These are phyloP conservation scores for Trichocomaceae sp. DNA, from an alignment of 2,329 filamentous ascomycete species.

Conservation along the genomic window DNA sequence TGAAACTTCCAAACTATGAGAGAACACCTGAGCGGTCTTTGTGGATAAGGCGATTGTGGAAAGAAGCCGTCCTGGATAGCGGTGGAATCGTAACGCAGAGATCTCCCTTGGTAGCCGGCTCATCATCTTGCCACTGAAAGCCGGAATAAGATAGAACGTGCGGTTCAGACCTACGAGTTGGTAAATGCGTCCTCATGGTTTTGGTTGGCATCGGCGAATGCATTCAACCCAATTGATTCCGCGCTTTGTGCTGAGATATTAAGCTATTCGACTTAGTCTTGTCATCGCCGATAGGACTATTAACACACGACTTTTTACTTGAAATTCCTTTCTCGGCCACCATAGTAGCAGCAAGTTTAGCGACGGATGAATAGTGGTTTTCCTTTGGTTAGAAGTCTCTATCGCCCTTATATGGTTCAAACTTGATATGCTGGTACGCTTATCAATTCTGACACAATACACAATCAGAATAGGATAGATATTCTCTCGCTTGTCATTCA, in stretches of 20 bases:
- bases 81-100: slow-evolving; percentile 7
- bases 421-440: no score
- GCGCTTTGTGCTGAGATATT: not conserved
- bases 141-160: slow-evolving; percentile 8
- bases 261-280: not conserved
- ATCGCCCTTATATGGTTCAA: no score
- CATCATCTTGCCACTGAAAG: slow-evolving; percentile 3
- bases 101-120: not conserved
- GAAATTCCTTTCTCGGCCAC: no score
- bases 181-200: slow-evolving; percentile 6
- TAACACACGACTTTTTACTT: no score
- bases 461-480: no score
- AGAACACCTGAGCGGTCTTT: slow-evolving; percentile 1
- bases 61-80: no score
- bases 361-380: no score
- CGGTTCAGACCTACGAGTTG: slow-evolving; percentile 9
- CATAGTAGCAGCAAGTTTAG: no score
- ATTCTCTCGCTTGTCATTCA: no score
- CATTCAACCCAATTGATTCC: slow-evolving; percentile 4
- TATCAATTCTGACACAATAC: no score
- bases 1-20: not conserved
- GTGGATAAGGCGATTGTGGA: not conserved
- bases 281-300: not conserved
- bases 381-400: no score
- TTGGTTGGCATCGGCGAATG: slow-evolving; percentile 6